Conservation (phyloP, 192 early-diverging fungal genomes). For the Coemansia sp. region DNA sequence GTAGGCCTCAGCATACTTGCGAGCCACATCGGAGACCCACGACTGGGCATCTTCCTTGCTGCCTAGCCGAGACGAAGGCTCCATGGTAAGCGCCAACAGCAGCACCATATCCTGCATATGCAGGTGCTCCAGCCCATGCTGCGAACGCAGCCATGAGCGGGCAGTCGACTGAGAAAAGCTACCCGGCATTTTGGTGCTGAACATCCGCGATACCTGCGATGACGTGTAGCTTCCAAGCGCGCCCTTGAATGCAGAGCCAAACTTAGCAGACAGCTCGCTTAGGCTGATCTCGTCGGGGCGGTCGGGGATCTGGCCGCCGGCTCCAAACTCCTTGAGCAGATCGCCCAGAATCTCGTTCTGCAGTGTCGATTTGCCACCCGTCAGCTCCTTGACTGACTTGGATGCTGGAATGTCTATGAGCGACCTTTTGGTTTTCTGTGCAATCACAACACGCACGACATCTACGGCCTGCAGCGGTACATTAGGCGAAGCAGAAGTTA, state of each 20-base stretch:
- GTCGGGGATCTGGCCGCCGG: conserved; percentile 72
- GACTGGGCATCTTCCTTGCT: conserved; percentile 71
- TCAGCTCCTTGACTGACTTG: conserved; percentile 71
- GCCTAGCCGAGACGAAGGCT: conserved; percentile 75
- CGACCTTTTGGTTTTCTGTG: conserved; percentile 87
- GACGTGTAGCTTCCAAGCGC: conserved; percentile 78
- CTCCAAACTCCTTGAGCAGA: conserved; percentile 81
- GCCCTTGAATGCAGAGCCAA: conserved; percentile 62
- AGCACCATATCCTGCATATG: conserved; percentile 75
- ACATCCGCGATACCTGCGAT: conserved; percentile 75
- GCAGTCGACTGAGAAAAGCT: conserved; percentile 75
- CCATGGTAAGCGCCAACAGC: conserved; percentile 75
- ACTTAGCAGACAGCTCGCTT: conserved; percentile 77
- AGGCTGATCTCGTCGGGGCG: conserved; percentile 85
- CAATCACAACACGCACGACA: conserved; percentile 79
- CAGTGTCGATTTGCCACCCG: conserved; percentile 92
- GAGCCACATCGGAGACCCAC: conserved; percentile 72
- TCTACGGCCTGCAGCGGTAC: conserved; percentile 74
- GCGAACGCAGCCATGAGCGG: conserved; percentile 60
- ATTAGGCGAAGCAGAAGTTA: conserved; percentile 1
- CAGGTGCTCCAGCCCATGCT: conserved; percentile 60
- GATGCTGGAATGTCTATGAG: conserved; percentile 65
- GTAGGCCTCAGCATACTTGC: conserved; percentile 67
- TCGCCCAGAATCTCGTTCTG: conserved; percentile 98
- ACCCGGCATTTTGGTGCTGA: conserved; percentile 90